Evolutionary conservation across 2,329 filamentous ascomycete species (phyloP), one percentile per base, ranked within the genome.

Genomic region (Neopestalotiopsis rosae): DNA sequence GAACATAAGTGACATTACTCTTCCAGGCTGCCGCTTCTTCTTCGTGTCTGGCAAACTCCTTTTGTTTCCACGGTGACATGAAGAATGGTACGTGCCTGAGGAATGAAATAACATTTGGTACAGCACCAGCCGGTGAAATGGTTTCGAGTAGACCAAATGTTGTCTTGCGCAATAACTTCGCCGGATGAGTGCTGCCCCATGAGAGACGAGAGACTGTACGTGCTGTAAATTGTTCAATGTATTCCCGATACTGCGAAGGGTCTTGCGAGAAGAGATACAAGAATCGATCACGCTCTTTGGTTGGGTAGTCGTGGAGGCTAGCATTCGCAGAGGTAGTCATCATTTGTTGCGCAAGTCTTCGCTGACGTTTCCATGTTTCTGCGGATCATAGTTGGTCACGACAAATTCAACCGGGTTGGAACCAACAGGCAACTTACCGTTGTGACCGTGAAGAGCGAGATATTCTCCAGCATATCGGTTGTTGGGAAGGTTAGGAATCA

Each of bases 311-410:
- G 72, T 85, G 81, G 5, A 85, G 75, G 1, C 76, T 77, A 1
- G 73, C 75, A n/a, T 78, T 77, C 13, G 79, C 74, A 24, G 79
- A 79, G 56, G 74, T 73, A 34, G 78, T 74, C 82, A 86, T 85
- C 17, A 85, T 74, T 69, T 82, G 79, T 66, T 81, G 79, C 69
- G 80, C 81, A 28, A 84, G 79, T 74, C 81, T 84, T 7, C 83
- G 79, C 72, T 86, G 84, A n/a, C 83, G 79, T 72, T 81, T 84
- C 84, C 84, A 86, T 3, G 79, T 84, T 5, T 84, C 83, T 84
- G 70, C 32, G 5, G 17, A 28, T 20, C 32, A 9, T 62, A 13
- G 30, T 30, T 34, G 24, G 30, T 28, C 24, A 59, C 10, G 30
- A 59, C 30, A 24, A 56, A 30, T 30, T 9, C 9, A 14, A 28